Conservation (phyloP, 2,329 filamentous ascomycete species). For the Arthrobotrys entomopaga region DNA sequence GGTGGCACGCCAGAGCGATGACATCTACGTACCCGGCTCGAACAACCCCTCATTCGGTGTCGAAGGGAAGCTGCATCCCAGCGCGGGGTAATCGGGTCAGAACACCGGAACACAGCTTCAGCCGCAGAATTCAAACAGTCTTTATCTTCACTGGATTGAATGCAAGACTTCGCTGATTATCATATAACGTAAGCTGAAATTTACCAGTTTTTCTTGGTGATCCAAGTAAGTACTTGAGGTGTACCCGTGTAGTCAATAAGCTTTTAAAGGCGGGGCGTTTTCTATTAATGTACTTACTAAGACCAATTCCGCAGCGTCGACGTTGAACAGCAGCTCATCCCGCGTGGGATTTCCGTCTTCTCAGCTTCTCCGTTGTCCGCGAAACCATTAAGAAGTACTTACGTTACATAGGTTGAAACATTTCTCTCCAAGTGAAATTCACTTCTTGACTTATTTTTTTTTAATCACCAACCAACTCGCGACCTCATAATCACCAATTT, state of each 20-base stretch:
- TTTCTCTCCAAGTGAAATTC: no score
- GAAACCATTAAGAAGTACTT: neutral
- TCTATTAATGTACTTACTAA: no score
- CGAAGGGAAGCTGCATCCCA: slow-evolving; percentile 7
- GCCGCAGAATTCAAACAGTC: slow-evolving; percentile 17
- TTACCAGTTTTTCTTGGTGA: no score
- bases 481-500: neutral
- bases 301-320: no score
- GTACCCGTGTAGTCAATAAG: no score
- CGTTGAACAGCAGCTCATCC: neutral
- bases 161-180: slow-evolving; percentile 11
- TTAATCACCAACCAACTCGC: neutral
- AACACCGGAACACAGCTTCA: slow-evolving; percentile 20
- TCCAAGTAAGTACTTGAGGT: no score
- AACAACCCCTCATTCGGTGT: slow-evolving; percentile 33
- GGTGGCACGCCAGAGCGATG: no score
- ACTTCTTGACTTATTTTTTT: no score
- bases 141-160: neutral
- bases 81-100: slow-evolving; percentile 43
- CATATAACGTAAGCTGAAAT: no score
- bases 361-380: neutral
- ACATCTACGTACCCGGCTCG: slow-evolving; percentile 34
- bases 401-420: no score
- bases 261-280: no score
- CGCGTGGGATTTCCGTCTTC: slow-evolving; percentile 2